Percentiles rank a stretch among this genome's conserved stretches.
These are phyloP conservation scores for Chlorella sp. DNA, from an alignment of 139 green algal species.

Conservation along the genomic window DNA sequence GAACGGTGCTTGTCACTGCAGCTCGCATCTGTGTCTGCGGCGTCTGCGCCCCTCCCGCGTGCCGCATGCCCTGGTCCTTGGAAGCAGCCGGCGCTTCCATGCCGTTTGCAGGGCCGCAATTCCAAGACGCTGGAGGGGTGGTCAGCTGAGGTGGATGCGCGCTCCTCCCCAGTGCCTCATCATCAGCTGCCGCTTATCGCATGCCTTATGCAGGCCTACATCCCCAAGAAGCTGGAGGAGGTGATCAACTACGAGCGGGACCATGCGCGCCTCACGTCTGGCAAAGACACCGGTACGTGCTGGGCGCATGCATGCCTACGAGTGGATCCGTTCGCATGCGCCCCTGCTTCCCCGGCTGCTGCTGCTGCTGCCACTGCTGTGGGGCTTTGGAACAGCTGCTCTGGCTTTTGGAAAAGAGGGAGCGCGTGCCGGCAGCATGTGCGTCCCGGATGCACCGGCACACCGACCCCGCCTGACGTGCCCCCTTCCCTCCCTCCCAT, in stretches of 20 bases:
- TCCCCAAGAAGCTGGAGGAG: constrained; percentile 91
- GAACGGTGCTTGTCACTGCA: too few species aligned
- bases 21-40: too few species aligned
- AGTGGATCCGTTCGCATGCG: neutral
- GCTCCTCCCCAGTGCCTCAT: too few species aligned
- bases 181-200: too few species aligned
- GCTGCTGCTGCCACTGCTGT: too few species aligned
- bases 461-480: neutral
- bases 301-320: neutral
- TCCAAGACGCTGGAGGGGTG: too few species aligned
- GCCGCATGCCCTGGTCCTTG: too few species aligned
- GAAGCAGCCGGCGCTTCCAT: constrained; percentile 47
- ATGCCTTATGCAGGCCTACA: constrained; percentile 80
- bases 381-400: neutral
- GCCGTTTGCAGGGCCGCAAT: neutral
- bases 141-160: too few species aligned
- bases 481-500: neutral
- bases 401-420: too few species aligned
- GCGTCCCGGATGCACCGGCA: too few species aligned
- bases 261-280: constrained; percentile 66
- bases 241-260: constrained; percentile 91
- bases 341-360: neutral
- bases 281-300: constrained; percentile 25
- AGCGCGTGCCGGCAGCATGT: too few species aligned
- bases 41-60: too few species aligned